These are phyloP conservation scores for Alternaria tenuissima DNA, from an alignment of 2,329 filamentous ascomycete genomes.

Conservation along the genomic window DNA sequence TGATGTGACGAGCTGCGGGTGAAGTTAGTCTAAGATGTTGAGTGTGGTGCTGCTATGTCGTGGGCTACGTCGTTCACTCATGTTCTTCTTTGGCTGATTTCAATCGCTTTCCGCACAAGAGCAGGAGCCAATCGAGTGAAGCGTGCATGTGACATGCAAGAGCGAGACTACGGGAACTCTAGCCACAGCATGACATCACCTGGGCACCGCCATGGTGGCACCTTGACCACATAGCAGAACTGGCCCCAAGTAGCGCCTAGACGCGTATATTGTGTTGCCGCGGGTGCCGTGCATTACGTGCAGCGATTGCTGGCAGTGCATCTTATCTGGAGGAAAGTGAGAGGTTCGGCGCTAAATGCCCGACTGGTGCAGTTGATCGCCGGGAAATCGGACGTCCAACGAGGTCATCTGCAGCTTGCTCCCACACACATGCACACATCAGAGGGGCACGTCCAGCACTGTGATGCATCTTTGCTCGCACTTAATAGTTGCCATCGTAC, in stretches of 20 bases:
- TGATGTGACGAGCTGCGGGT: background rate
- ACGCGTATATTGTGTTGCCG: background rate
- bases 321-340: slow-evolving; percentile 16
- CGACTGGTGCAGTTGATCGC: slow-evolving; percentile 15
- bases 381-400: slow-evolving; percentile 11
- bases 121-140: no score
- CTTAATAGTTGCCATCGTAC: slow-evolving; percentile 11
- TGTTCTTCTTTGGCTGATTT: no score
- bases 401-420: slow-evolving; percentile 35
- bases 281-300: background rate
- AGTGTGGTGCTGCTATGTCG: background rate
- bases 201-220: background rate
- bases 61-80: no score
- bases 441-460: slow-evolving; percentile 21
- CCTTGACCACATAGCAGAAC: background rate
- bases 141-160: background rate
- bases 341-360: slow-evolving; percentile 17
- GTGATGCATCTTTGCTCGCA: slow-evolving; percentile 15
- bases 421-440: slow-evolving; percentile 21
- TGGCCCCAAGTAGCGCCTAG: background rate
- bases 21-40: no score
- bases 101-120: no score
- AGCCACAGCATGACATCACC: background rate
- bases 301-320: slow-evolving; percentile 4
- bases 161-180: background rate